Percentiles rank a stretch among this genome's conserved stretches.
phyloP scores from a whole-genome alignment of 1,284 basidiomycete species.

The Pisolithus thermaeus region DNA sequence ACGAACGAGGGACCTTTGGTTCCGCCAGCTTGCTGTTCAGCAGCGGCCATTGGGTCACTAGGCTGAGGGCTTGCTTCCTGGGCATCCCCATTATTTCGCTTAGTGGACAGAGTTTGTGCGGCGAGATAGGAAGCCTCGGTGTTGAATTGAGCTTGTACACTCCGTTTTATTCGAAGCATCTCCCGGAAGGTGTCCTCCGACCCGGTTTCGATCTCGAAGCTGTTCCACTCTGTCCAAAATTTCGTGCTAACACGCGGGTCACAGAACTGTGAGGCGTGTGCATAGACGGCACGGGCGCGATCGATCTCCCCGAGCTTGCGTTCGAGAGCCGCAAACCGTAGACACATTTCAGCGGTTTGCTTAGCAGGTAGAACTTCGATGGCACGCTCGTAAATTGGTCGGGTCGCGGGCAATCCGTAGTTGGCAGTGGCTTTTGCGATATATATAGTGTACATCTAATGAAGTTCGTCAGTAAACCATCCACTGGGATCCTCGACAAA shows the following conservation, averaged over 20 bases:
- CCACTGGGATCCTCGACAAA: conserved; percentile 12
- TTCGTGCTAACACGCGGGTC: conserved; percentile 86
- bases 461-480: conserved; percentile 5
- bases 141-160: conserved; percentile 98
- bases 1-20: conserved; percentile 58
- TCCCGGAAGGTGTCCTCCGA: conserved; percentile 99
- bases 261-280: conserved; percentile 97
- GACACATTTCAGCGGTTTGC: conserved; percentile 97
- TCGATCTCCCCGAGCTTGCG: conserved; percentile 99
- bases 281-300: conserved; percentile 92
- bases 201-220: conserved; percentile 95
- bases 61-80: conserved; percentile 53
- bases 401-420: conserved; percentile 93
- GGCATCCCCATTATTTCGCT: conserved; percentile 46
- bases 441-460: conserved; percentile 92
- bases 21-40: conserved; percentile 45
- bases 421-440: conserved; percentile 96
- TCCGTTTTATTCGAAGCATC: conserved; percentile 97
- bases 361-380: conserved; percentile 88
- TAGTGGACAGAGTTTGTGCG: conserved; percentile 74
- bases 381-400: conserved; percentile 96
- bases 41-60: conserved; percentile 67
- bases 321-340: conserved; percentile 93
- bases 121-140: conserved; percentile 89
- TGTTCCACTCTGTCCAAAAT: conserved; percentile 97